These are phyloP conservation scores for Acanthamoeba triangularis DNA, from an alignment of 208 protist species.

Conservation along the genomic window DNA sequence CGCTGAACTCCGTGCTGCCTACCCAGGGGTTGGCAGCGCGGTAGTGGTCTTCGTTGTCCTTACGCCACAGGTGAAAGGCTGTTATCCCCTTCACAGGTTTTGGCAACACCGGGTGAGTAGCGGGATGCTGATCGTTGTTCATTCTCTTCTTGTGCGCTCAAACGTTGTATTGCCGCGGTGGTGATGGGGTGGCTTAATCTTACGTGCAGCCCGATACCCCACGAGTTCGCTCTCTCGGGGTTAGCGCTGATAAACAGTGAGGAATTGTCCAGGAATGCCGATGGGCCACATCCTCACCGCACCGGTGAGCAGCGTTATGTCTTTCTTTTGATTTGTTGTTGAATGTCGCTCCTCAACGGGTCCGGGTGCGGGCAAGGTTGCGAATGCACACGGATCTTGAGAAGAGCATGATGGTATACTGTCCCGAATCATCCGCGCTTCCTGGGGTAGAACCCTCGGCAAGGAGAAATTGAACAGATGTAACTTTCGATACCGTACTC, in stretches of 20 bases:
- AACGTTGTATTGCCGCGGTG: too few relatives aligned
- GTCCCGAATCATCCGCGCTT: conserved; percentile 66
- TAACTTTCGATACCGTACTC: neutral
- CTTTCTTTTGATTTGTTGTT: neutral
- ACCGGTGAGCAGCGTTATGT: too few relatives aligned
- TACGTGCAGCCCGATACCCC: too few relatives aligned
- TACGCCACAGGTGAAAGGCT: neutral
- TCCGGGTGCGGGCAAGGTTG: neutral
- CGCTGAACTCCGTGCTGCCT: neutral
- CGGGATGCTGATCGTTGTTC: too few relatives aligned
- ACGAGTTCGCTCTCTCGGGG: too few relatives aligned
- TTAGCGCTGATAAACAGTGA: too few relatives aligned
- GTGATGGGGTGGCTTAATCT: too few relatives aligned
- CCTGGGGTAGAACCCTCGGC: neutral
- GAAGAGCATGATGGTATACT: neutral
- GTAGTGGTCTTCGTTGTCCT: conserved; percentile 1
- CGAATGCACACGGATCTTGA: conserved; percentile 8
- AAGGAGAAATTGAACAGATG: conserved; percentile 38
- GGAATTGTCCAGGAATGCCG: too few relatives aligned
- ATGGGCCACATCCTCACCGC: too few relatives aligned
- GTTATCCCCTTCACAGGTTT: neutral
- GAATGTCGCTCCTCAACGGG: conserved; percentile 50
- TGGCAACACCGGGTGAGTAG: neutral
- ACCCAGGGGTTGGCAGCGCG: neutral
- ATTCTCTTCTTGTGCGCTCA: too few relatives aligned